A percentile compares a stretch with the other conserved stretches of the same genome.
Conservation (phyloP, 1,139 yeast species). For the Candida sp. region DNA sequence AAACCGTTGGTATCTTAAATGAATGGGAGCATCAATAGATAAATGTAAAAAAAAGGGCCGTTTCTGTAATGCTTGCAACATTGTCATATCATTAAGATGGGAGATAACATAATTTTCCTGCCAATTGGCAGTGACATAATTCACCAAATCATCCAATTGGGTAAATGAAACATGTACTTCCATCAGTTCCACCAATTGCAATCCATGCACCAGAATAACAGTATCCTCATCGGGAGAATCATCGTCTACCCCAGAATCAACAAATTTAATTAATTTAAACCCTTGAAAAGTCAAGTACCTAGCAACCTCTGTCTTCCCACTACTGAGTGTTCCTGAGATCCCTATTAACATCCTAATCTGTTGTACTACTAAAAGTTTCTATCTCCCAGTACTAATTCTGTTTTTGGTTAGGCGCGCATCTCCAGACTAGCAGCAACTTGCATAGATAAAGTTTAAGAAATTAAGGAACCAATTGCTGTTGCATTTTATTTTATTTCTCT, state of each 20-base stretch:
- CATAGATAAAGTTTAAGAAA: background rate
- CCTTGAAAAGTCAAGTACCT: slow-evolving; percentile 57
- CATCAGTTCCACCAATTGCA: slow-evolving; percentile 6
- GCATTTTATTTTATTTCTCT: background rate
- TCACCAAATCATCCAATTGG: slow-evolving; percentile 45
- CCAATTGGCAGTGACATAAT: slow-evolving; percentile 73
- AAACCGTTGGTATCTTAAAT: slow-evolving; percentile 50
- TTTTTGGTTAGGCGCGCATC: background rate
- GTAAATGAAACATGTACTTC: slow-evolving; percentile 21
- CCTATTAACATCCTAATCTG: slow-evolving; percentile 63
- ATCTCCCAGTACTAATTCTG: too few species aligned
- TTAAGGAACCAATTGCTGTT: background rate
- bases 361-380: too few species aligned
- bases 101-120: slow-evolving; percentile 56
- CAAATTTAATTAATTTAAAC: slow-evolving; percentile 34
- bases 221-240: slow-evolving; percentile 4
- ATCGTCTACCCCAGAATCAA: slow-evolving; percentile 1
- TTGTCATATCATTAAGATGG: slow-evolving; percentile 40
- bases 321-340: slow-evolving; percentile 64
- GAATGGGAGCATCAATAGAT: slow-evolving; percentile 73
- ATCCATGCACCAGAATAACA: slow-evolving; percentile 3
- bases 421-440: background rate
- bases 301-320: slow-evolving; percentile 70
- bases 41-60: slow-evolving; percentile 87
- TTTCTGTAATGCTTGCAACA: slow-evolving; percentile 52